phyloP scores from a whole-genome alignment of 2,329 filamentous ascomycete genomes.

The Colletotrichum eremochloae region DNA sequence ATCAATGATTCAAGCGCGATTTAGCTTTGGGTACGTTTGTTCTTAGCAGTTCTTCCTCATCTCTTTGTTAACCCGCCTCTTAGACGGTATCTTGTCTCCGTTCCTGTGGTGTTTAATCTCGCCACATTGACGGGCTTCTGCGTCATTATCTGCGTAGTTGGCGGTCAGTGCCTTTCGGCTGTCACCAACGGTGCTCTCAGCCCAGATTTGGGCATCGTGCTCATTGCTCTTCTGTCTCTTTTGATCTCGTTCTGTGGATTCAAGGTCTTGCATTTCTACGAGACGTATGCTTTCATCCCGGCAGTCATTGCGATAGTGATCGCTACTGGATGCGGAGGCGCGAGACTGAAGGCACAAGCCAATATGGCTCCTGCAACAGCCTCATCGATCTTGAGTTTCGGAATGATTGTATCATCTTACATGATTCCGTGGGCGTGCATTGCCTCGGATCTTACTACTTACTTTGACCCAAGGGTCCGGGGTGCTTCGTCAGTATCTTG shows the following conservation, averaged over 20 bases:
- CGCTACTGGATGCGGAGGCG: slow-evolving; percentile 66
- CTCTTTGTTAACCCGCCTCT: slow-evolving; percentile 21
- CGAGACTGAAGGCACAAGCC: slow-evolving; percentile 62
- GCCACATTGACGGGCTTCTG: slow-evolving; percentile 74
- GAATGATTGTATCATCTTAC: slow-evolving; percentile 72
- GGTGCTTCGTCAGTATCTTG: slow-evolving; percentile 55
- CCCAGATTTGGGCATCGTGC: slow-evolving; percentile 70
- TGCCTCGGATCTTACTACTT: slow-evolving; percentile 71
- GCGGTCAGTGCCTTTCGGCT: slow-evolving; percentile 70
- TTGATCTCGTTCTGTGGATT: slow-evolving; percentile 74
- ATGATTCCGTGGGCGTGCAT: slow-evolving; percentile 73
- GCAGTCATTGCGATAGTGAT: slow-evolving; percentile 68
- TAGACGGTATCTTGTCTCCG: slow-evolving; percentile 67
- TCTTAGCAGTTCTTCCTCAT: neutral
- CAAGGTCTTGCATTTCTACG: slow-evolving; percentile 67
- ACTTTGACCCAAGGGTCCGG: slow-evolving; percentile 67
- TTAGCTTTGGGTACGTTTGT: slow-evolving; percentile 66
- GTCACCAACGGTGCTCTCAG: slow-evolving; percentile 63
- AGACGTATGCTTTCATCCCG: slow-evolving; percentile 69
- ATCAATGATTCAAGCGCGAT: slow-evolving; percentile 75
- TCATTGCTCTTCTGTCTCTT: slow-evolving; percentile 69
- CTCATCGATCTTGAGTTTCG: slow-evolving; percentile 65
- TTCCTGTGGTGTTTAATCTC: slow-evolving; percentile 73
- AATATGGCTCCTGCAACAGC: slow-evolving; percentile 55
- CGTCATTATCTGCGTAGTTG: slow-evolving; percentile 72